Evolutionary conservation across 2,329 filamentous ascomycete genomes (phyloP).

Genomic region (Stenocarpella maydis): DNA sequence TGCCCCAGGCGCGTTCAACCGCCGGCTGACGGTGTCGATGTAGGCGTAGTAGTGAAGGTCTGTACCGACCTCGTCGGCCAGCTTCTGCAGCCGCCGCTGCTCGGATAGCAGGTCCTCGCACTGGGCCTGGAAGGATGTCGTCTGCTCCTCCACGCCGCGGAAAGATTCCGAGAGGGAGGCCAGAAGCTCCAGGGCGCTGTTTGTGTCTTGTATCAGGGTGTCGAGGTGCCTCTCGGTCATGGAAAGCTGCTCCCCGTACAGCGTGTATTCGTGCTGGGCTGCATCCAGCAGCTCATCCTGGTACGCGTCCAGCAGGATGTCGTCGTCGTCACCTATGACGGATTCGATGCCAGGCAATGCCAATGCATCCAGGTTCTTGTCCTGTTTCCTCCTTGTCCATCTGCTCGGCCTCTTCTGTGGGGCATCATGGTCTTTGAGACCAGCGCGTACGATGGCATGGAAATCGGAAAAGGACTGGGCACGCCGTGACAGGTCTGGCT

Average conservation of each 20-base stretch:
- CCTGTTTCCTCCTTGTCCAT: constrained; percentile 48
- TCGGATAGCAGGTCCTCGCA: constrained; percentile 88
- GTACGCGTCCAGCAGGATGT: constrained; percentile 60
- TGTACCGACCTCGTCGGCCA: constrained; percentile 85
- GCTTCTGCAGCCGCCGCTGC: constrained; percentile 77
- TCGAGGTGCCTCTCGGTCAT: constrained; percentile 85
- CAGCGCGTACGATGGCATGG: constrained; percentile 65
- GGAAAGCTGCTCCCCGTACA: constrained; percentile 82
- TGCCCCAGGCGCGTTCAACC: constrained; percentile 91
- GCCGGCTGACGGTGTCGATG: constrained; percentile 86
- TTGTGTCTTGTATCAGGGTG: constrained; percentile 78
- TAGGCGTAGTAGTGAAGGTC: constrained; percentile 96
- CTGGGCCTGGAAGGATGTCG: constrained; percentile 89
- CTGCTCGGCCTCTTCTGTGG: constrained; percentile 49
- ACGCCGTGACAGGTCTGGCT: constrained; percentile 70
- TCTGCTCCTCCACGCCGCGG: constrained; percentile 86
- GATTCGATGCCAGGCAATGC: constrained; percentile 47
- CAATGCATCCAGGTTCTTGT: constrained; percentile 61
- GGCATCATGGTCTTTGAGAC: constrained; percentile 65
- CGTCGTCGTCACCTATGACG: constrained; percentile 38
- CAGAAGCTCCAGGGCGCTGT: constrained; percentile 75
- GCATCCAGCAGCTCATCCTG: constrained; percentile 78
- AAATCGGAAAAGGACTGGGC: constrained; percentile 84
- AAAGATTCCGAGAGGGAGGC: constrained; percentile 86
- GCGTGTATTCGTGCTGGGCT: constrained; percentile 85